Base-by-base conservation (phyloP, 2,329 filamentous ascomycete genomes). In the Myriosclerotinia duriaeana region DNA sequence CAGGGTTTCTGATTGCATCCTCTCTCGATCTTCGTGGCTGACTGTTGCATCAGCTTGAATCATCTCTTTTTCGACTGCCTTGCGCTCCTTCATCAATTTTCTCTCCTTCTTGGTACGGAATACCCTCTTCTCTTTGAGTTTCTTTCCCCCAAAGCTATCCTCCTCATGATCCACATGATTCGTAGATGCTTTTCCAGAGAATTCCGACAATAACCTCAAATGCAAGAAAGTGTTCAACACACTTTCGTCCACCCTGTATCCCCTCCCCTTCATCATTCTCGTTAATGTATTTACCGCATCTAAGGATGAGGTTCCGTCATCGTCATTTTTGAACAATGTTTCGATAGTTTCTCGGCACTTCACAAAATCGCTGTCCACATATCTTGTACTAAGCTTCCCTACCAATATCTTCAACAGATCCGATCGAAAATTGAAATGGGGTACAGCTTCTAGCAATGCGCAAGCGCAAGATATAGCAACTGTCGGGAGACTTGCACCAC, bases 341-440 rank as follows among this genome's bases (percentile, higher is more conserved):
- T 96, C 90, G 52, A 99, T 78, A 0, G 93, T 89, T 69, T 90
- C 83, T 14, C 89, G 83, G 72, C 92, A 96, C 77, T 91, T 93
- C 69, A 85, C 78, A 71, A 92, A 95, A 69, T 96, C 89, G 2
- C 83, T 83, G 75, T 96, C 91, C 1, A 91, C 79, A 64, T 84
- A 85, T 72, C 87, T 86, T 66, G 83, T 85, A 74, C 91, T 93
- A 46, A 99, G 82, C 77, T 95, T 95, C 72, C 88, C 87, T 30
- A 97, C 88, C 17, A 99, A 77, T 67, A 98, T 94, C 78, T 91
- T 92, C 69, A 99, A 80, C 64, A 99, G 81, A 64, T 99, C 94
- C 59, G 84, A 85, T 52, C 95, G 89, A 78, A 96, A 97, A 81
- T 99, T 99, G 86, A 99, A 99, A 80, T 99, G 96, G 4, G 95